A percentile compares a stretch with the other conserved stretches of the same genome.
These are phyloP conservation scores for Raddia guianensis DNA, from an alignment of 176 grass and related monocot genomes.

Conservation along the genomic window DNA sequence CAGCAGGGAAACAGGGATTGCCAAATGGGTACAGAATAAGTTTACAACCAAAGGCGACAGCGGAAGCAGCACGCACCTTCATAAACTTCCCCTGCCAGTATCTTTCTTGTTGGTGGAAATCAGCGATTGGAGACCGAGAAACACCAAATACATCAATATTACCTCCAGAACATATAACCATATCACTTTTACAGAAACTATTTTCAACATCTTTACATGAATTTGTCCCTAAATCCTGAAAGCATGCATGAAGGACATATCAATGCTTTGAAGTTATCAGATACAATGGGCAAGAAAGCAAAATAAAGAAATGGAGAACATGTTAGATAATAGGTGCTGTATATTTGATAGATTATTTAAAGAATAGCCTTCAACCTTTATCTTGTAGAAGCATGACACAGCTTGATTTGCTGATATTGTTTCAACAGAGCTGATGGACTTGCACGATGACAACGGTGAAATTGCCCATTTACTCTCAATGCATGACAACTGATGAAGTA, in stretches of 20 bases:
- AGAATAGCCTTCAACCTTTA: slow-evolving; percentile 68
- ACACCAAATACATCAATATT: slow-evolving; percentile 62
- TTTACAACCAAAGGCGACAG: background rate
- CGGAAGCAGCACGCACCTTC: slow-evolving; percentile 56
- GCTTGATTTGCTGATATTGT: slow-evolving; percentile 66
- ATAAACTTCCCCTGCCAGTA: slow-evolving; percentile 68
- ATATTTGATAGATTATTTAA: slow-evolving; percentile 9
- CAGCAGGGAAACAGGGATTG: background rate
- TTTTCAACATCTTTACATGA: slow-evolving; percentile 47
- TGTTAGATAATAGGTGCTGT: background rate
- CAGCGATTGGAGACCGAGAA: slow-evolving; percentile 67
- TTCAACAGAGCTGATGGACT: slow-evolving; percentile 61
- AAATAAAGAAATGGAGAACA: slow-evolving; percentile 22
- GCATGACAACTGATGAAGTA: slow-evolving; percentile 84
- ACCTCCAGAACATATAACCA: slow-evolving; percentile 50
- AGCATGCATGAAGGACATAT: slow-evolving; percentile 23
- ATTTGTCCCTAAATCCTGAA: slow-evolving; percentile 64
- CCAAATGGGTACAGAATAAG: slow-evolving; percentile 12
- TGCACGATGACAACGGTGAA: slow-evolving; percentile 66
- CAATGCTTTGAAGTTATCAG: slow-evolving; percentile 2
- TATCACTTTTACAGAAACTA: slow-evolving; percentile 53
- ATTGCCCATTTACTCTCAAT: slow-evolving; percentile 69
- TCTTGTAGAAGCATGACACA: slow-evolving; percentile 88
- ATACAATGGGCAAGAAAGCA: slow-evolving; percentile 17
- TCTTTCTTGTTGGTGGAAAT: slow-evolving; percentile 92